Conservation (phyloP, 1,139 yeast genomes). For the Wickerhamiella pararugosa region DNA sequence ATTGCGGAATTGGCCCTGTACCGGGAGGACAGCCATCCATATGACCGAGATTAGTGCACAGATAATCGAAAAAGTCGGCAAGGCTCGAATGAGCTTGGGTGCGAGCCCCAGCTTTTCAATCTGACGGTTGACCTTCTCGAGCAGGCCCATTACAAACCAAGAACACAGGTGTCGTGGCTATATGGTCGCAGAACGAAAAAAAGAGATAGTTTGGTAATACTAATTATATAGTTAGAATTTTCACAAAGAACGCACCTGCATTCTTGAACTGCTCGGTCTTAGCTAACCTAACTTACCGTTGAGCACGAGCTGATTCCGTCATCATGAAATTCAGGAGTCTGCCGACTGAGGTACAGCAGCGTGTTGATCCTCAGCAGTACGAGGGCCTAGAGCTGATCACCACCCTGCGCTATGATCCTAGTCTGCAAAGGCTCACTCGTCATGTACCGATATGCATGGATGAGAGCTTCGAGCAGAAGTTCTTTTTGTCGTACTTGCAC, state of each 20-base stretch:
- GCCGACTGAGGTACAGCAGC: conserved; percentile 11
- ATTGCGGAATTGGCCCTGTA: conserved; percentile 65
- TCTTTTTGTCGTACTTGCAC: conserved; percentile 51
- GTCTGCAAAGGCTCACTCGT: conserved; percentile 15
- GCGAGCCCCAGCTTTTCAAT: conserved; percentile 21
- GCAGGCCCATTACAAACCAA: conserved; percentile 23
- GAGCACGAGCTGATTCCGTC: too few species aligned
- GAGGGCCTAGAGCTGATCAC: conserved; percentile 12
- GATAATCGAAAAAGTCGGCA: conserved; percentile 51
- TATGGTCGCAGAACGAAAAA: not conserved
- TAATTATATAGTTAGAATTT: not conserved
- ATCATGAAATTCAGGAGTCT: conserved; percentile 12
- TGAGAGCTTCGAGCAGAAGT: conserved; percentile 18
- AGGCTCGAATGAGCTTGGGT: conserved; percentile 18
- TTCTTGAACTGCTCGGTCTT: not conserved
- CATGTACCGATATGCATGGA: conserved; percentile 18
- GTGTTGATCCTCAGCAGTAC: conserved; percentile 1
- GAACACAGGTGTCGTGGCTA: not conserved
- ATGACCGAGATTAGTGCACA: conserved; percentile 44
- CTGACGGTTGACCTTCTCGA: conserved; percentile 23
- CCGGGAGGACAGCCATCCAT: conserved; percentile 59
- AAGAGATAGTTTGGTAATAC: not conserved
- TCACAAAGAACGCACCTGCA: not conserved
- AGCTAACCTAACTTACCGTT: not conserved
- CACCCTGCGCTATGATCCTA: conserved; percentile 16